Evolutionary conservation across 2,329 filamentous ascomycete genomes (phyloP).

Genomic region (Xylaria polymorpha): DNA sequence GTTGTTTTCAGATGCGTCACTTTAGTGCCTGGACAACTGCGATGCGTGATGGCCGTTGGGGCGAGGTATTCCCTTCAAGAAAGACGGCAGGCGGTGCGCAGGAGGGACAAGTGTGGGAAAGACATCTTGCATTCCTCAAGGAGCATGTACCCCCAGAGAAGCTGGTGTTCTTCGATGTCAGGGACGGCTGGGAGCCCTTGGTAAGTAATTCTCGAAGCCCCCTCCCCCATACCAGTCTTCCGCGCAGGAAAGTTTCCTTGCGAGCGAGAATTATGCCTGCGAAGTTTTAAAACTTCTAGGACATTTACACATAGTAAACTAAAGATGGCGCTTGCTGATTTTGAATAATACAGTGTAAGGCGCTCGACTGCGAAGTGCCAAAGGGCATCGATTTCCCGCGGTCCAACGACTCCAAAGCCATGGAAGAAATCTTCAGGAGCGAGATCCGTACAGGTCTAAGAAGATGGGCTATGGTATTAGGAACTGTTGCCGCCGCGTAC

Average conservation of each 20-base stretch:
- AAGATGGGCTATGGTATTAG: constrained; percentile 41
- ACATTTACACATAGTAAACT: neutral
- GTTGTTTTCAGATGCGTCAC: constrained; percentile 36
- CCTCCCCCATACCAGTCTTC: neutral
- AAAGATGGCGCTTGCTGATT: constrained; percentile 2
- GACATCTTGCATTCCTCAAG: constrained; percentile 43
- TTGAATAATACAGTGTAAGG: constrained; percentile 34
- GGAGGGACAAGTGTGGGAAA: constrained; percentile 39
- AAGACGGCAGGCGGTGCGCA: constrained; percentile 23
- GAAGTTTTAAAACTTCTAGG: neutral
- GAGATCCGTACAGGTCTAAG: constrained; percentile 39
- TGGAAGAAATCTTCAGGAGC: constrained; percentile 42
- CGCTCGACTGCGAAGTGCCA: constrained; percentile 39
- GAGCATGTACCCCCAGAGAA: constrained; percentile 43
- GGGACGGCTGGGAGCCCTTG: constrained; percentile 43
- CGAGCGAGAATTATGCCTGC: neutral
- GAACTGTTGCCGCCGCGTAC: constrained; percentile 29
- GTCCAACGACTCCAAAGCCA: constrained; percentile 43
- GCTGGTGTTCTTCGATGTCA: constrained; percentile 44
- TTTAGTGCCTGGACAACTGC: constrained; percentile 39
- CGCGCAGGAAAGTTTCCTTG: neutral
- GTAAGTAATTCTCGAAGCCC: neutral
- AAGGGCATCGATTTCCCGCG: constrained; percentile 42
- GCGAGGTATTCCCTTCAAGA: constrained; percentile 40
- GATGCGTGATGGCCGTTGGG: constrained; percentile 41